Percentiles rank a stretch among this genome's conserved stretches.
These are phyloP conservation scores for Dactylorhiza incarnata DNA, from an alignment of 106 monocot genomes.

Conservation along the genomic window DNA sequence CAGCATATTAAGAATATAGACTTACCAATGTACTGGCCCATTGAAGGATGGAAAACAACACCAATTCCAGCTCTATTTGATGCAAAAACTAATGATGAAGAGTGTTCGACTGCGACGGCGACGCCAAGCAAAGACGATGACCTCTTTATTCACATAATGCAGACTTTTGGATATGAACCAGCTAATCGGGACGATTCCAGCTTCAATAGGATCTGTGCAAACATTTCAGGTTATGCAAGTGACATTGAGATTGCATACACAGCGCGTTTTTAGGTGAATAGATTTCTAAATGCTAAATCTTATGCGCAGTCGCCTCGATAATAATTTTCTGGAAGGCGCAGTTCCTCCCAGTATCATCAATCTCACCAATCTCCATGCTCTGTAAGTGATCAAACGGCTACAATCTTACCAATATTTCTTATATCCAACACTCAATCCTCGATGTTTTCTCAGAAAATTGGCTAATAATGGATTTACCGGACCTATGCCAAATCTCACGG, in stretches of 20 bases:
- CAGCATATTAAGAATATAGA: too few relatives aligned
- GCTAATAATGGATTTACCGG: slow-evolving; percentile 15
- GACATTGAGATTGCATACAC: too few relatives aligned
- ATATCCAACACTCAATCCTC: neutral
- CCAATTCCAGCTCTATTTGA: too few relatives aligned
- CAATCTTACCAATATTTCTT: neutral
- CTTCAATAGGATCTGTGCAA: slow-evolving; percentile 3
- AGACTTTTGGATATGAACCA: slow-evolving; percentile 17
- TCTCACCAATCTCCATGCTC: slow-evolving; percentile 4
- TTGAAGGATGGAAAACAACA: too few relatives aligned
- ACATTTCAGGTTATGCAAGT: slow-evolving; percentile 11
- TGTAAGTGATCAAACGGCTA: slow-evolving; percentile 9
- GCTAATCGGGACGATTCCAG: slow-evolving; percentile 13
- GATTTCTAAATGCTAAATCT: neutral
- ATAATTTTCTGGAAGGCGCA: slow-evolving; percentile 1
- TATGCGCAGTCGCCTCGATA: slow-evolving; percentile 12
- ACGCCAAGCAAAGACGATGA: too few relatives aligned
- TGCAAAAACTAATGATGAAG: too few relatives aligned
- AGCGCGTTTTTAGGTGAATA: neutral
- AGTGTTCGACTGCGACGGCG: too few relatives aligned
- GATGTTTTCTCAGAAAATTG: slow-evolving; percentile 10
- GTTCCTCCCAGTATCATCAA: slow-evolving; percentile 21
- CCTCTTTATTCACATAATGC: neutral
- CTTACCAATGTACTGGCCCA: too few relatives aligned
- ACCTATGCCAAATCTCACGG: slow-evolving; percentile 24